Conservation (phyloP, 202 grass and related monocot species). For the Brachypodium distachyon region DNA sequence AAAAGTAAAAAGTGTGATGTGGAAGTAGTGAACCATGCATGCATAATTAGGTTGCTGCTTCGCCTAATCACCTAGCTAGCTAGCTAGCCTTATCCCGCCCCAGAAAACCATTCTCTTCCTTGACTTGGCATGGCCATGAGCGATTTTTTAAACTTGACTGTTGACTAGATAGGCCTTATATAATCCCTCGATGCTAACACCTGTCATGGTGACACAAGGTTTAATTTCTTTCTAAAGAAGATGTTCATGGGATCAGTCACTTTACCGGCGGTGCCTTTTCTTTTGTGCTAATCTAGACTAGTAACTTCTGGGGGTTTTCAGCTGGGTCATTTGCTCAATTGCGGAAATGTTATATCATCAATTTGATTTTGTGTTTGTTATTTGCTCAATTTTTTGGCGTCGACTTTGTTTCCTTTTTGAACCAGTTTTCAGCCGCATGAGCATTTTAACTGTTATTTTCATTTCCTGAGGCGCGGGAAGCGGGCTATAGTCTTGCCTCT, state of each 20-base stretch:
- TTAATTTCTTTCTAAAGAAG: not conserved
- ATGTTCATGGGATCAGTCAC: not conserved
- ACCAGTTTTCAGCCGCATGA: not conserved
- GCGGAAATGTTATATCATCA: too few species aligned
- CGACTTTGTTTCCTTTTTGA: not conserved
- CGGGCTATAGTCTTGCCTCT: too few species aligned
- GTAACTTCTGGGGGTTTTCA: not conserved
- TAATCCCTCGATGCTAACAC: slow-evolving; percentile 13
- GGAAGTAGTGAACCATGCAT: not conserved
- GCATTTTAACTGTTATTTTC: not conserved
- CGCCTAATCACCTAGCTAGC: slow-evolving; percentile 1
- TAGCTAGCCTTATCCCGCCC: slow-evolving; percentile 20
- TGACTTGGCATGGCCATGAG: slow-evolving; percentile 7
- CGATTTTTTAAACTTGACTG: slow-evolving; percentile 33
- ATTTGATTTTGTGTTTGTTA: not conserved
- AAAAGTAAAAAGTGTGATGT: slow-evolving; percentile 9
- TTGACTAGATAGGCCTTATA: not conserved
- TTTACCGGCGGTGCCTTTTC: not conserved
- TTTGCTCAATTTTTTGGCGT: not conserved
- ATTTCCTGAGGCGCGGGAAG: too few species aligned
- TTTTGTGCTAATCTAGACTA: slow-evolving; percentile 17
- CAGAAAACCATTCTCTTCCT: not conserved
- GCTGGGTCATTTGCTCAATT: too few species aligned
- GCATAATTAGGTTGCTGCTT: slow-evolving; percentile 11
- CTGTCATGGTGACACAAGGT: not conserved